Conservation (phyloP, 148 eudicot genomes). For the Pharnaceum exiguum region DNA sequence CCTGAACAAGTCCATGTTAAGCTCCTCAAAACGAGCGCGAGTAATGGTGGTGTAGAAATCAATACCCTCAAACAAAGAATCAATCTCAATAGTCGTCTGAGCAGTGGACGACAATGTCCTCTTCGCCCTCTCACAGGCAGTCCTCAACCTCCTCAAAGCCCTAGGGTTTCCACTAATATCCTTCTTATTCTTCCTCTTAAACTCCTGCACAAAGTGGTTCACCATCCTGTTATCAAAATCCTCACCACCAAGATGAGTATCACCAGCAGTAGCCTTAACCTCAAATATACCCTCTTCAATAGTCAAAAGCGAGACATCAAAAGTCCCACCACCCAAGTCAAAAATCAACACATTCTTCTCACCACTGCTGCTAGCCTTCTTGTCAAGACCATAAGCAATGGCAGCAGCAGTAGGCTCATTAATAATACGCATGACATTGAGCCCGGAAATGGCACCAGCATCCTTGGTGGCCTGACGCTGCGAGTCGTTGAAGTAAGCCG, state of each 20-base stretch:
- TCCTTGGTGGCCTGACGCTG: slow-evolving; percentile 54
- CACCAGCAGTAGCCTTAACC: slow-evolving; percentile 54
- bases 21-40: slow-evolving; percentile 48
- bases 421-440: slow-evolving; percentile 48
- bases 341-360: slow-evolving; percentile 52
- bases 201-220: slow-evolving; percentile 48
- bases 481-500: slow-evolving; percentile 53
- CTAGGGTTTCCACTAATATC: slow-evolving; percentile 52
- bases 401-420: slow-evolving; percentile 61
- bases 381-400: slow-evolving; percentile 52
- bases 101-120: slow-evolving; percentile 46
- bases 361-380: slow-evolving; percentile 37
- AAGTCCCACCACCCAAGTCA: slow-evolving; percentile 51
- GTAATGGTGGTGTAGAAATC: slow-evolving; percentile 55
- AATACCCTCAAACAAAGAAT: slow-evolving; percentile 44
- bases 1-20: slow-evolving; percentile 53
- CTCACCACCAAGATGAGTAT: slow-evolving; percentile 53
- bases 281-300: slow-evolving; percentile 56
- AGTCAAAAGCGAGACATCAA: slow-evolving; percentile 42
- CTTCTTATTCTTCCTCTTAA: slow-evolving; percentile 56
- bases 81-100: slow-evolving; percentile 46
- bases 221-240: slow-evolving; percentile 54
- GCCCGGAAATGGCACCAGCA: slow-evolving; percentile 49
- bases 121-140: slow-evolving; percentile 54
- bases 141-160: slow-evolving; percentile 47